Percentiles rank a stretch among this genome's conserved stretches.
Evolutionary conservation across 2,329 filamentous ascomycete species (phyloP).

Genomic region (Paraphoma sp.): DNA sequence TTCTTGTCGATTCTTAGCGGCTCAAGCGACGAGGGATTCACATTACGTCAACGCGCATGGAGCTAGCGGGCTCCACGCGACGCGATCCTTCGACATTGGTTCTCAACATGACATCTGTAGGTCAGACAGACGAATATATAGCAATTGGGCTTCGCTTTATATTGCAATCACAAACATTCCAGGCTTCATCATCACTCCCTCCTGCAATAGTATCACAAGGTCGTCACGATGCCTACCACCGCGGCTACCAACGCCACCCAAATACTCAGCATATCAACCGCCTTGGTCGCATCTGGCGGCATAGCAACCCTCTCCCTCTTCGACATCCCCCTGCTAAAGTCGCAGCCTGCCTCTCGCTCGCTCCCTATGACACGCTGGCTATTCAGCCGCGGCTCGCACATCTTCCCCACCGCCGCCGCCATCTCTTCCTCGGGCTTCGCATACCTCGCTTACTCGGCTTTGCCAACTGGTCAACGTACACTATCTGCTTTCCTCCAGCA

Average conservation of each 20-base stretch:
- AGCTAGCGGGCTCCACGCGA: not conserved
- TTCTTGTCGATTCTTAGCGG: not conserved
- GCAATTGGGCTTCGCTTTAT: not conserved
- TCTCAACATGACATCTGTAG: not conserved
- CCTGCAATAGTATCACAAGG: not conserved
- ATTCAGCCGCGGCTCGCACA: conserved; percentile 47
- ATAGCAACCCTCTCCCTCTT: conserved; percentile 45
- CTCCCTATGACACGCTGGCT: conserved; percentile 47
- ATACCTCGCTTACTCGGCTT: conserved; percentile 26
- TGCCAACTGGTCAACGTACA: conserved; percentile 6
- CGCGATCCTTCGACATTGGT: not conserved
- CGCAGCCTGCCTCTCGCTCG: conserved; percentile 47
- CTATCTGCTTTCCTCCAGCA: not conserved
- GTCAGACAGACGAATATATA: not conserved
- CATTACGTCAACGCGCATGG: not conserved
- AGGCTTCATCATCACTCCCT: not conserved
- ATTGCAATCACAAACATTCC: not conserved
- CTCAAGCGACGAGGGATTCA: not conserved
- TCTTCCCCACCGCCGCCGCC: conserved; percentile 39
- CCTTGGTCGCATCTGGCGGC: conserved; percentile 43
- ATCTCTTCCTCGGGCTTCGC: conserved; percentile 37
- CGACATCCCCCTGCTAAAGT: conserved; percentile 37
- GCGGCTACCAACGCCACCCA: conserved; percentile 23
- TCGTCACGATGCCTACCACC: conserved; percentile 4
- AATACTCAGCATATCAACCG: conserved; percentile 36